These are phyloP conservation scores for Escallonia herrerae DNA, from an alignment of 129 eudicot genomes.

Conservation along the genomic window DNA sequence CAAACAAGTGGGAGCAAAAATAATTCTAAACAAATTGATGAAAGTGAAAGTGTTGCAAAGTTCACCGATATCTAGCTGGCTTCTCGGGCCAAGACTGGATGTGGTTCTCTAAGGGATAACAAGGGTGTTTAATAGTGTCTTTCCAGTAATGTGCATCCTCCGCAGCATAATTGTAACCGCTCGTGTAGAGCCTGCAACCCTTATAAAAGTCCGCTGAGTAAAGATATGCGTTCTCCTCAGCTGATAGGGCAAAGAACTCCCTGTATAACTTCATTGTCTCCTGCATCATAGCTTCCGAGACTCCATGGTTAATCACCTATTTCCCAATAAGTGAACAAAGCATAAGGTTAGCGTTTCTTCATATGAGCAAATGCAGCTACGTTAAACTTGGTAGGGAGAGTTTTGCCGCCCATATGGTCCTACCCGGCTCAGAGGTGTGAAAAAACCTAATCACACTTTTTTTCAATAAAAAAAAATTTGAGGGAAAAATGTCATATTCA, in stretches of 20 bases:
- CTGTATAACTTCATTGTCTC: constrained; percentile 3
- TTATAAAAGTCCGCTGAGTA: constrained; percentile 6
- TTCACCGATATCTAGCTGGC: constrained; percentile 32
- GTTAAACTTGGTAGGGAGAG: too few relatives aligned
- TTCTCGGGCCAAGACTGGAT: constrained; percentile 32
- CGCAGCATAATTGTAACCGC: constrained; percentile 1
- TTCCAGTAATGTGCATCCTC: constrained; percentile 38
- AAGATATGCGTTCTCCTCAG: constrained; percentile 4
- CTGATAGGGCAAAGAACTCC: constrained; percentile 11
- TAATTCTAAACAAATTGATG: too few relatives aligned
- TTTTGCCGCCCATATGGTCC: too few relatives aligned
- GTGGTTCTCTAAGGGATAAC: constrained; percentile 29
- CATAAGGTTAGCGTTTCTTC: not conserved
- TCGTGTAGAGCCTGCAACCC: constrained; percentile 10
- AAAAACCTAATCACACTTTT: too few relatives aligned
- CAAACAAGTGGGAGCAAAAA: too few relatives aligned
- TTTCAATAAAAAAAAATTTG: too few relatives aligned
- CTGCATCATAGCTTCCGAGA: constrained; percentile 6
- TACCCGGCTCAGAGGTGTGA: too few relatives aligned
- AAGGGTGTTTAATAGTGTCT: constrained; percentile 34
- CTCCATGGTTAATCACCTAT: constrained; percentile 22
- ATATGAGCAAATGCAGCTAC: too few relatives aligned
- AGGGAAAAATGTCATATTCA: not conserved
- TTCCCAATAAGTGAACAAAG: too few relatives aligned
- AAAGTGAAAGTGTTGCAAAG: too few relatives aligned